A percentile compares a stretch with the other conserved stretches of the same genome.
Conservation (phyloP, 306 rosid genomes). For the Citrullus amarus region DNA sequence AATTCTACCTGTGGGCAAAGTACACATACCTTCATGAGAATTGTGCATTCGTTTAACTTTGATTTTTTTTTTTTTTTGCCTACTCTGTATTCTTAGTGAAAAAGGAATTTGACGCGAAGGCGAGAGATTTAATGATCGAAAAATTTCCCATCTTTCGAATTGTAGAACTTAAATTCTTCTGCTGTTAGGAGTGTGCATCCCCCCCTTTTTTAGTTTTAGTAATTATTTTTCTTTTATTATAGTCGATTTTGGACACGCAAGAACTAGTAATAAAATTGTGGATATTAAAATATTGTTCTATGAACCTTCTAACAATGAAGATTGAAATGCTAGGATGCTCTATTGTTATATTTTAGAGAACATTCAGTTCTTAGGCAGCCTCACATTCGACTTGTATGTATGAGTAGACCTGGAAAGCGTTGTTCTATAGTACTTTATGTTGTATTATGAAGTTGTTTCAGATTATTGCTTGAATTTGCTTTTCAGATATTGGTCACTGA, state of each 20-base stretch:
- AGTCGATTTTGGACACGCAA: neutral
- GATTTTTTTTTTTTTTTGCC: neutral
- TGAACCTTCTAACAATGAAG: neutral
- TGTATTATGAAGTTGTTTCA: neutral
- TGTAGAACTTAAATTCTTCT: neutral
- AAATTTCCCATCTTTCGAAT: neutral
- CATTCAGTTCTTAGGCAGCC: neutral
- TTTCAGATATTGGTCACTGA: neutral
- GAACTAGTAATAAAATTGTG: slow-evolving; percentile 6
- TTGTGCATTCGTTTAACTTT: neutral
- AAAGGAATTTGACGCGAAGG: neutral
- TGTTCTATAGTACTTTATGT: neutral
- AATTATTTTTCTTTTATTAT: neutral
- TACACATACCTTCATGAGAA: neutral
- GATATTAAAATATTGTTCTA: neutral
- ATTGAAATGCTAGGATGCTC: slow-evolving; percentile 2
- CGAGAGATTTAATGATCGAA: neutral
- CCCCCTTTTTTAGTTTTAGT: neutral
- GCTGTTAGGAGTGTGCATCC: slow-evolving; percentile 8
- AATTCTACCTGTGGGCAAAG: neutral
- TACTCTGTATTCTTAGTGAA: neutral
- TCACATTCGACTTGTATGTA: neutral
- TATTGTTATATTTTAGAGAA: neutral
- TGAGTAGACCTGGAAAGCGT: neutral
- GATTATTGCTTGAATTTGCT: neutral